Percentiles rank a stretch among this genome's conserved stretches.
These are phyloP conservation scores for Diospyros kaki DNA, from an alignment of 148 eudicot species.

Conservation along the genomic window DNA sequence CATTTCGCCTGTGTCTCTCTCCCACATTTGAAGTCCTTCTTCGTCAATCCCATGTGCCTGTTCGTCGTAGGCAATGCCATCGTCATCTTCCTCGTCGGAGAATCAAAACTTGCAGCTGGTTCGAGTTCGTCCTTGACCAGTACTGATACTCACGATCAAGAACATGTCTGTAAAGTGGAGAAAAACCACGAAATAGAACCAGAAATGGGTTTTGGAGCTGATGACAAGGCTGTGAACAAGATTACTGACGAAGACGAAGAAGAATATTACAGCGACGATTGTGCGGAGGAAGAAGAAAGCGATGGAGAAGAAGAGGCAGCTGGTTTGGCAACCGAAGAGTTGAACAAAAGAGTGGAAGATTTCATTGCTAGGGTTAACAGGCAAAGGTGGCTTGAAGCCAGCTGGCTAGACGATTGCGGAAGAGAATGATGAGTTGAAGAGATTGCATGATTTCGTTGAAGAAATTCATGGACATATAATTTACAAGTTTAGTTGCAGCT, in stretches of 20 bases:
- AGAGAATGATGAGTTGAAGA: background rate
- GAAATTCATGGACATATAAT: background rate
- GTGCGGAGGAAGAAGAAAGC: background rate
- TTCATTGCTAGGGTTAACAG: conserved; percentile 19
- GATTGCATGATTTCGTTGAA: background rate
- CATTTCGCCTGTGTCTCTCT: background rate
- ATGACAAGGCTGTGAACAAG: background rate
- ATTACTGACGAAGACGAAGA: background rate
- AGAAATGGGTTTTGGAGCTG: background rate
- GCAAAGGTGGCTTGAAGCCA: conserved; percentile 17
- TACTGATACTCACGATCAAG: background rate
- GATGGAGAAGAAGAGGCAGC: conserved; percentile 4
- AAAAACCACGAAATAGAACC: background rate
- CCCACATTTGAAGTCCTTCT: background rate
- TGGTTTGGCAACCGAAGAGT: conserved; percentile 9
- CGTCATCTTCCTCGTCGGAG: conserved; percentile 3
- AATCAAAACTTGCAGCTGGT: background rate
- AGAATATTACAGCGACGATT: too few relatives aligned
- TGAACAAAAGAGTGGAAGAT: conserved; percentile 13
- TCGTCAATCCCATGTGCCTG: conserved; percentile 16
- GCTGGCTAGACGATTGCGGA: background rate
- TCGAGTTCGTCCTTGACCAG: background rate
- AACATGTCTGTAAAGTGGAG: background rate
- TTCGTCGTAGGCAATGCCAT: conserved; percentile 15
- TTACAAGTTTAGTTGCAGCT: too few relatives aligned